Conservation (phyloP, 768 basidiomycete species). For the Kwoniella sp. region DNA sequence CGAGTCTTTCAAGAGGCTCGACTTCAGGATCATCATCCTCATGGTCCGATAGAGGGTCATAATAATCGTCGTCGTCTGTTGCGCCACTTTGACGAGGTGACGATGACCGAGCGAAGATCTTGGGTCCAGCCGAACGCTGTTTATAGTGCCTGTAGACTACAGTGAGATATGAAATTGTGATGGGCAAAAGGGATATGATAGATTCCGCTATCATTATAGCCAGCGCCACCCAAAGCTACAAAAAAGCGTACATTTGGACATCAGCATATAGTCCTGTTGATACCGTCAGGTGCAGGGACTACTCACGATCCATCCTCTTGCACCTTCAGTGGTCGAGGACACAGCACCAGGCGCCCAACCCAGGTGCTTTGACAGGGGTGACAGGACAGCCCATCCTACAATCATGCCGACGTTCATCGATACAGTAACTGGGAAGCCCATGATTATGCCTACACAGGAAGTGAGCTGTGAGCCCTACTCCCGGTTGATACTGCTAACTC, state of each 20-base stretch:
- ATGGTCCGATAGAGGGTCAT: constrained; percentile 36
- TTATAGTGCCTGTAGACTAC: constrained; percentile 31
- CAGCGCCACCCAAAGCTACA: constrained; percentile 82
- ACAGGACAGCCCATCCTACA: constrained; percentile 93
- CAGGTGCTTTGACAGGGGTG: constrained; percentile 74
- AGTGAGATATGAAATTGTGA: constrained; percentile 60
- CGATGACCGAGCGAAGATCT: constrained; percentile 32
- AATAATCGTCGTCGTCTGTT: constrained; percentile 45
- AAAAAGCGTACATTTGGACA: background rate
- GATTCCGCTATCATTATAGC: constrained; percentile 96
- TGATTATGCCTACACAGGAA: constrained; percentile 73
- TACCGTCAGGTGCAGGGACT: no score
- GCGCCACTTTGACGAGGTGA: constrained; percentile 27
- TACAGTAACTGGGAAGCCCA: constrained; percentile 92
- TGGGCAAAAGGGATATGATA: constrained; percentile 79
- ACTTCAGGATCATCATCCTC: constrained; percentile 71
- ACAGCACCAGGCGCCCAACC: constrained; percentile 96
- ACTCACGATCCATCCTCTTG: constrained; percentile 62
- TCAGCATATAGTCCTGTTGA: background rate
- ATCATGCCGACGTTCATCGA: constrained; percentile 96
- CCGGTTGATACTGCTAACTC: no score
- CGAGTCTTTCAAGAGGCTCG: constrained; percentile 67
- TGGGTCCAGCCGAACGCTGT: constrained; percentile 31
- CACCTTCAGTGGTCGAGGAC: constrained; percentile 78
- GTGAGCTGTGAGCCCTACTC: no score